Conservation (phyloP, 192 early-diverging fungal genomes). For the Podila horticola region DNA sequence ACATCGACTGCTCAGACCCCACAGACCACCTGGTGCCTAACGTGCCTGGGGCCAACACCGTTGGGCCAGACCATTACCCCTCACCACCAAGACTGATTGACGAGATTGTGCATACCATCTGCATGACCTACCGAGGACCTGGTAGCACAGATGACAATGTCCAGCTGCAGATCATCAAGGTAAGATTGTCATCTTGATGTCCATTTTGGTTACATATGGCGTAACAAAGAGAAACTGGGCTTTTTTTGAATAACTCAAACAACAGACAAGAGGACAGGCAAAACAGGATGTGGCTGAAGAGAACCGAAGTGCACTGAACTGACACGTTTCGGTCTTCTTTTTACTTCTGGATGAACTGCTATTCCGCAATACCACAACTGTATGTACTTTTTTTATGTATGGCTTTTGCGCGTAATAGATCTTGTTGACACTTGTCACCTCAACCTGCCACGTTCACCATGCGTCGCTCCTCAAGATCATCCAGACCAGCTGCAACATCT, state of each 20-base stretch:
- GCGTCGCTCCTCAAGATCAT: conserved; percentile 56
- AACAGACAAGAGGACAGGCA: background rate
- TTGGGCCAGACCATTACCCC: conserved; percentile 48
- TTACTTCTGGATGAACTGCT: background rate
- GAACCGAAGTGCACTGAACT: background rate
- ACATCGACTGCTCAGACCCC: conserved; percentile 47
- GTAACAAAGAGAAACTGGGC: background rate
- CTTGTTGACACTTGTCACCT: conserved; percentile 54
- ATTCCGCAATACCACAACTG: background rate
- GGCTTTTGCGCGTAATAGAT: conserved; percentile 13
- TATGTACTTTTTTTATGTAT: background rate
- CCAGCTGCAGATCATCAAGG: conserved; percentile 57
- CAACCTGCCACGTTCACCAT: conserved; percentile 55
- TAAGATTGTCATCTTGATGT: conserved; percentile 5
- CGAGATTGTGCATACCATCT: conserved; percentile 58
- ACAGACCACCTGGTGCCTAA: conserved; percentile 50
- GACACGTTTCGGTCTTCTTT: background rate
- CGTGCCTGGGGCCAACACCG: conserved; percentile 45
- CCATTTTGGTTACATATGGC: background rate
- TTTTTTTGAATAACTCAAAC: background rate
- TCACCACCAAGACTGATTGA: conserved; percentile 54
- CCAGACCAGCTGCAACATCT: conserved; percentile 58
- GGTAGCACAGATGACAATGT: conserved; percentile 53
- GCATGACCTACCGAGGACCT: conserved; percentile 54
- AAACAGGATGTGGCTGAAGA: too few species aligned